These are phyloP conservation scores for Cyclostephanos invisitatus DNA, from an alignment of 108 stramenopile species.

Conservation along the genomic window DNA sequence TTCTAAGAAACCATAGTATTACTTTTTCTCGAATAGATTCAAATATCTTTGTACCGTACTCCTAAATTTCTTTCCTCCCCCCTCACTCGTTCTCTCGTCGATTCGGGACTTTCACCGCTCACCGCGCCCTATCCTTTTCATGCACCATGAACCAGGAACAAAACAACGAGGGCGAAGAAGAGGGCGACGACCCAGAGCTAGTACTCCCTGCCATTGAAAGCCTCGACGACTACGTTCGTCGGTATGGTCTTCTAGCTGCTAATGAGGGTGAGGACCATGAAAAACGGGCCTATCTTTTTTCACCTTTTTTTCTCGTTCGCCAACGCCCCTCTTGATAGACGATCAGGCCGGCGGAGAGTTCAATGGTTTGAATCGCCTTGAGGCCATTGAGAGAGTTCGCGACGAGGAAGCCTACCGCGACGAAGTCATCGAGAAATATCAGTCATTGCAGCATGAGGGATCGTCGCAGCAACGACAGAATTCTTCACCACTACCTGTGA, in stretches of 20 bases:
- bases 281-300: background rate
- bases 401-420: slow-evolving; percentile 34
- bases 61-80: too few species aligned
- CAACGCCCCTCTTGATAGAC: background rate
- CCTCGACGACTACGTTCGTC: slow-evolving; percentile 46
- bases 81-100: too few species aligned
- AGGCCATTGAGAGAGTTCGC: slow-evolving; percentile 26
- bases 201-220: slow-evolving; percentile 36
- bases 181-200: background rate
- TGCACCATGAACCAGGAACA: slow-evolving; percentile 7
- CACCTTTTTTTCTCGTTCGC: background rate
- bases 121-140: too few species aligned
- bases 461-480: slow-evolving; percentile 11
- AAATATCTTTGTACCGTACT: too few species aligned
- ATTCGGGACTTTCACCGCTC: too few species aligned
- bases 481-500: slow-evolving; percentile 2
- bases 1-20: too few species aligned
- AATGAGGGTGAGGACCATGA: slow-evolving; percentile 9
- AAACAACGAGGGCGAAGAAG: slow-evolving; percentile 13
- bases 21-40: too few species aligned
- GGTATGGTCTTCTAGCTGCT: slow-evolving; percentile 22
- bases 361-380: slow-evolving; percentile 39
- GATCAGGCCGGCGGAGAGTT: slow-evolving; percentile 34
- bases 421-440: slow-evolving; percentile 28
- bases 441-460: background rate